Percentiles rank a stretch among this genome's conserved stretches.
Conservation (phyloP, 2,329 filamentous ascomycete genomes). For the Aureobasidium uvarum region DNA sequence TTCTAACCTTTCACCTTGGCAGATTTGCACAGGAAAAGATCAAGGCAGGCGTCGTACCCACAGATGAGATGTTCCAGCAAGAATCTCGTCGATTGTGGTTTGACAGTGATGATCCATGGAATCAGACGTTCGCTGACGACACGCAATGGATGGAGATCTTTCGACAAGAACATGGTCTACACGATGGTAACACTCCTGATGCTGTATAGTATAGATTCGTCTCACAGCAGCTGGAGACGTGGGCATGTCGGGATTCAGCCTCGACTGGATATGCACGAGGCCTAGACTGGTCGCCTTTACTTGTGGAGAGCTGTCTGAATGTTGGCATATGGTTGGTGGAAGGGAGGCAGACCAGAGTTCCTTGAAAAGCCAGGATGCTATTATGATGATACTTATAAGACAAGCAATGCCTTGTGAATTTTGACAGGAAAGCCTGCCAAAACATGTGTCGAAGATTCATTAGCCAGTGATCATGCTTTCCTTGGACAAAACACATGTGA, state of each 20-base stretch:
- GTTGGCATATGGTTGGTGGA: not conserved
- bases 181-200: conserved; percentile 8
- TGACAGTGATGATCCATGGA: conserved; percentile 26
- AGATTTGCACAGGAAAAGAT: conserved; percentile 25
- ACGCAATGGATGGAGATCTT: conserved; percentile 35
- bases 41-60: conserved; percentile 17
- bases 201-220: not conserved
- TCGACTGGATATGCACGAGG: too few species aligned
- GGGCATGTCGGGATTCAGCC: too few species aligned
- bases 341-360: not conserved
- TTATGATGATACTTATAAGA: too few species aligned
- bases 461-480: not conserved
- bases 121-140: conserved; percentile 26
- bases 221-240: too few species aligned
- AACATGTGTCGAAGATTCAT: not conserved
- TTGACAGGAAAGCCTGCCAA: not conserved
- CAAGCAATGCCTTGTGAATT: not conserved
- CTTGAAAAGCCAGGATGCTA: not conserved
- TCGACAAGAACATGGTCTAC: conserved; percentile 50
- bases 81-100: conserved; percentile 27
- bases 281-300: too few species aligned
- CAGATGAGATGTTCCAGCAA: conserved; percentile 27
- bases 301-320: not conserved
- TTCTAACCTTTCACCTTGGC: conserved; percentile 23
- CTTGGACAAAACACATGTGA: not conserved